These are phyloP conservation scores for Betula pendula DNA, from an alignment of 306 rosid species.

Conservation along the genomic window DNA sequence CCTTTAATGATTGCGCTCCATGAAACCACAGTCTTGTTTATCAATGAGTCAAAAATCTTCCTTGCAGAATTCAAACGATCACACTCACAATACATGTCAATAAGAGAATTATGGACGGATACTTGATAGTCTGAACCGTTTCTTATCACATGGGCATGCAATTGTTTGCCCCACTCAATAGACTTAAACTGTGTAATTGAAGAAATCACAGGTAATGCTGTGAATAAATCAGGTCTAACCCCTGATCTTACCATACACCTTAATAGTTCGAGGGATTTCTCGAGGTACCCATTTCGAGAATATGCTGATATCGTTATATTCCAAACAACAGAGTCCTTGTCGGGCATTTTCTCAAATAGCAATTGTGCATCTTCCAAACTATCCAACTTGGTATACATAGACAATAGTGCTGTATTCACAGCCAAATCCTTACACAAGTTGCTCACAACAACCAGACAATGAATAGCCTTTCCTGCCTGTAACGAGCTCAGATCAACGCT, in stretches of 20 bases:
- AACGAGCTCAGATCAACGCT: conserved; percentile 47
- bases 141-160: conserved; percentile 69
- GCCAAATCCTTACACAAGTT: conserved; percentile 45
- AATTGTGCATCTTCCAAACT: conserved; percentile 42
- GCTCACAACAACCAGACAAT: conserved; percentile 47
- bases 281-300: conserved; percentile 35
- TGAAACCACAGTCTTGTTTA: conserved; percentile 55
- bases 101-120: conserved; percentile 63
- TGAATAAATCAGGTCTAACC: conserved; percentile 64
- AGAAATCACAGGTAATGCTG: conserved; percentile 68
- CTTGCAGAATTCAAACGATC: conserved; percentile 33
- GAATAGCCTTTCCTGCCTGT: conserved; percentile 48
- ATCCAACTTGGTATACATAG: conserved; percentile 65
- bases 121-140: conserved; percentile 64
- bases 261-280: conserved; percentile 50
- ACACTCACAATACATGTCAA: conserved; percentile 67
- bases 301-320: conserved; percentile 67
- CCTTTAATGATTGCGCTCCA: conserved; percentile 85
- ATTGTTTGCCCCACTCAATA: conserved; percentile 56
- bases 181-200: conserved; percentile 47
- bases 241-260: conserved; percentile 56
- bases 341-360: conserved; percentile 64
- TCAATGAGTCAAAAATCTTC: conserved; percentile 43
- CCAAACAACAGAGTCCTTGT: conserved; percentile 72
- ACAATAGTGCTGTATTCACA: conserved; percentile 66